Evolutionary conservation across 352 stramenopile genomes (phyloP), one percentile per base, ranked within the genome.

Genomic region (Pythium sukuiense): DNA sequence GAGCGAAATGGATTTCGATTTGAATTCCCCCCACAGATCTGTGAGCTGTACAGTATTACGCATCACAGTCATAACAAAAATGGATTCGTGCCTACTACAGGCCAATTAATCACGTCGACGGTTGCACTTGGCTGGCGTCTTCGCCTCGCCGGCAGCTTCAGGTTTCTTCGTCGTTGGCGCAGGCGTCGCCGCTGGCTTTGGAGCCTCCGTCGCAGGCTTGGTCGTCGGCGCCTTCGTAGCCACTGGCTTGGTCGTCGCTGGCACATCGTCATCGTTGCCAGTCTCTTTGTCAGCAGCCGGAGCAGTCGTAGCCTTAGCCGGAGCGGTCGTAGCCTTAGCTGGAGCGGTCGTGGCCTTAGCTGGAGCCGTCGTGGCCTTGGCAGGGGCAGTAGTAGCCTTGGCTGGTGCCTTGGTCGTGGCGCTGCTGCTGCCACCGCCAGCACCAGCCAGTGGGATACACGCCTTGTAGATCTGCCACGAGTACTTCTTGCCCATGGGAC

Each of bases 401-500:
- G 53, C 53, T 41, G 61, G 61, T 0, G 52, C 39, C 52, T 59
- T 67, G 12, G 53, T 58, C 24, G 53, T 56, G 24, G 48, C 32
- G 53, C 20, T 49, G 41, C 41, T 49, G 41, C 41, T 49, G 41
- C 41, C 41, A 27, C 41, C 41, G 13, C 41, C 41, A 6, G 41
- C 27, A 18, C 41, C 41, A 24, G 41, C 41, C 41, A 41, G 35
- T 41, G 59, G 69, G 32, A 87, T 69, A 32, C 79, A 85, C 2
- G 74, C 72, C 74, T 87, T 85, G 70, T 87, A 87, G 18, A 87
- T 60, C 66, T 87, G 76, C 78, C 78, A 87, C 64, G 76, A 87
- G 65, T 80, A 82, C 55, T 60, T 71, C 39, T 56, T 71, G 52
- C 50, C 43, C 7, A 78, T 77, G 0, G 63, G 63, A n/a, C 63